A percentile compares a stretch with the other conserved stretches of the same genome.
Evolutionary conservation across 345 rosid genomes (phyloP).

Genomic region (Geranium rotundifolium): DNA sequence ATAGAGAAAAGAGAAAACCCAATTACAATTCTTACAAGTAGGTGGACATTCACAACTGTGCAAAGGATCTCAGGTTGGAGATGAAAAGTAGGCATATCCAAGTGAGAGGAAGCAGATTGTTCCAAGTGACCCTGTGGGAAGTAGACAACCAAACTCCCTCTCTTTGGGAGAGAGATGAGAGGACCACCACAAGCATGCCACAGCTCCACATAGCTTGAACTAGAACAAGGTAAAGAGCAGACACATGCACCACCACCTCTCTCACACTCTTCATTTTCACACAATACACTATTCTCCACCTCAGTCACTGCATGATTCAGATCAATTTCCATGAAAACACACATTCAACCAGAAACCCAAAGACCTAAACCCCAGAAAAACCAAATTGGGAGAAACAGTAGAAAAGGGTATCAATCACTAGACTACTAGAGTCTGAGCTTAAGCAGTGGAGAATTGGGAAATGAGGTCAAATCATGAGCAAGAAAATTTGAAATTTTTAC

Average conservation of each 20-base stretch:
- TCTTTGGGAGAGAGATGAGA: constrained; percentile 62
- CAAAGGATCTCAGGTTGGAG: constrained; percentile 66
- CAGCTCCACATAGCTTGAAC: constrained; percentile 67
- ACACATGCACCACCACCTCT: constrained; percentile 28
- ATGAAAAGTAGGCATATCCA: constrained; percentile 42
- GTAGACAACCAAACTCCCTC: constrained; percentile 70
- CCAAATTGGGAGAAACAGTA: constrained; percentile 5
- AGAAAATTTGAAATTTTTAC: not conserved
- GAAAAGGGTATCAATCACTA: not conserved
- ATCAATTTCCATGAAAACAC: constrained; percentile 76
- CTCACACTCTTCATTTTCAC: constrained; percentile 27
- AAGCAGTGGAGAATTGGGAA: not conserved
- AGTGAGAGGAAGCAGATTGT: constrained; percentile 40
- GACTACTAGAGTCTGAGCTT: not conserved
- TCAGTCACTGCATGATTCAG: constrained; percentile 64
- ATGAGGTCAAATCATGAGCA: not conserved
- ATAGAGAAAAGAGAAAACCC: constrained; percentile 1
- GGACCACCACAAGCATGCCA: constrained; percentile 98
- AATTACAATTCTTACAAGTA: constrained; percentile 42
- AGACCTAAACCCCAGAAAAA: constrained; percentile 13
- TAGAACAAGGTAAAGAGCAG: constrained; percentile 32
- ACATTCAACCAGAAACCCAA: not conserved
- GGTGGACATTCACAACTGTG: constrained; percentile 50
- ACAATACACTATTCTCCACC: constrained; percentile 44
- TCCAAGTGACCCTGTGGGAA: constrained; percentile 87